phyloP scores from a whole-genome alignment of 2,329 filamentous ascomycete species.

The Neocucurbitaria cava region DNA sequence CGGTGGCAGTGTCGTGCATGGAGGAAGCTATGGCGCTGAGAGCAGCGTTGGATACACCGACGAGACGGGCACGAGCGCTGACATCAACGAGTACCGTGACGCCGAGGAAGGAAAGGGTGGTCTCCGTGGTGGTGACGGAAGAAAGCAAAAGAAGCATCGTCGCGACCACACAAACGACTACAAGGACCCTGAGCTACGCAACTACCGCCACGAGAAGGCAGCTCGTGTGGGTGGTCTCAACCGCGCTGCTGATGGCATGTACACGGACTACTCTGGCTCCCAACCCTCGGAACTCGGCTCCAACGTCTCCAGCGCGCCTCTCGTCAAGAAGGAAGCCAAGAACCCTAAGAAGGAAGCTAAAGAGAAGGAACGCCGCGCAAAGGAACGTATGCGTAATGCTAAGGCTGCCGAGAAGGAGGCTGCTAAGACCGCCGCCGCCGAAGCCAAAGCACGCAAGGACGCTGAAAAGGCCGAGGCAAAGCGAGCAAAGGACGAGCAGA shows the following conservation, averaged over 20 bases:
- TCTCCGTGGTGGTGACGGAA: constrained; percentile 51
- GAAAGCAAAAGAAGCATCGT: constrained; percentile 54
- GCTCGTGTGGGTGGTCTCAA: constrained; percentile 91
- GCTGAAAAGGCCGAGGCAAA: constrained; percentile 46
- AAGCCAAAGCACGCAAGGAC: constrained; percentile 54
- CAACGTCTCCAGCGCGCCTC: constrained; percentile 51
- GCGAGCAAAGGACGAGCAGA: constrained; percentile 51
- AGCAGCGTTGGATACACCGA: constrained; percentile 53
- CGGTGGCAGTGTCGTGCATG: constrained; percentile 81
- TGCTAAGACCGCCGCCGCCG: constrained; percentile 38
- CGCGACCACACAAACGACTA: constrained; percentile 61
- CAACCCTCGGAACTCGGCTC: constrained; percentile 65
- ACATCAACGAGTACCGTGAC: constrained; percentile 50
- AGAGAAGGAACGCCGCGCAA: constrained; percentile 50
- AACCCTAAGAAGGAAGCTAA: constrained; percentile 49
- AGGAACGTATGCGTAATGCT: constrained; percentile 60
- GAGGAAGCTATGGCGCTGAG: constrained; percentile 58
- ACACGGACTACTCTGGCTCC: constrained; percentile 78
- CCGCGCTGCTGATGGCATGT: constrained; percentile 76
- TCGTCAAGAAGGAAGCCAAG: constrained; percentile 54
- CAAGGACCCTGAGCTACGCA: constrained; percentile 69
- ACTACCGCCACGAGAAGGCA: constrained; percentile 85
- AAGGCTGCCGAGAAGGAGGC: constrained; percentile 48
- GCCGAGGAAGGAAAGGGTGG: constrained; percentile 53
- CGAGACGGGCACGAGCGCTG: constrained; percentile 54